Percentiles rank a stretch among this genome's conserved stretches.
These are phyloP conservation scores for Ostreobium quekettii DNA, from an alignment of 139 green algal genomes.

Conservation along the genomic window DNA sequence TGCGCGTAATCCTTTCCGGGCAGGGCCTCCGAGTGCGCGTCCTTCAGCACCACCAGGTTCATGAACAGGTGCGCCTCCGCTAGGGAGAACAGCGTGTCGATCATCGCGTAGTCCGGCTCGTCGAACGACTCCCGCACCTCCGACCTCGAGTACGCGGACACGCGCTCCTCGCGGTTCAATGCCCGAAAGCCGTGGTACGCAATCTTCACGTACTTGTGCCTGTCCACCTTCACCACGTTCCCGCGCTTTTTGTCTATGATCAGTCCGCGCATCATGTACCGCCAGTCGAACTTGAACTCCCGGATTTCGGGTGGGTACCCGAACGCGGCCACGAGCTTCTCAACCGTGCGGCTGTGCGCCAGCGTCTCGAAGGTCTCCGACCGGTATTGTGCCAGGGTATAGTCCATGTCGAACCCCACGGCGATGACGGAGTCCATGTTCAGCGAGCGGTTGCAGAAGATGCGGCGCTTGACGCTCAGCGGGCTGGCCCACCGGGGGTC, in stretches of 20 bases:
- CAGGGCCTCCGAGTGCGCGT: constrained; percentile 10
- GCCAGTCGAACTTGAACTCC: constrained; percentile 69
- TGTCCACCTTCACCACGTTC: constrained; percentile 82
- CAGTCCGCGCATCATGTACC: constrained; percentile 82
- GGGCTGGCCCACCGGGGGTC: constrained; percentile 24
- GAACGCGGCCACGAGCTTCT: constrained; percentile 72
- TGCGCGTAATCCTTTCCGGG: constrained; percentile 22
- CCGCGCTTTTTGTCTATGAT: constrained; percentile 84
- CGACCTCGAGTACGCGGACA: constrained; percentile 14
- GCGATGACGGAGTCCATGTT: constrained; percentile 84
- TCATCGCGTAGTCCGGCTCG: constrained; percentile 67
- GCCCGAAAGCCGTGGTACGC: constrained; percentile 87
- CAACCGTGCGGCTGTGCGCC: constrained; percentile 67
- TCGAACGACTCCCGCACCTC: constrained; percentile 46
- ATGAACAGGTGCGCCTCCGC: constrained; percentile 62
- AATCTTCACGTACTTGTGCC: constrained; percentile 98
- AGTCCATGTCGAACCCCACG: constrained; percentile 97
- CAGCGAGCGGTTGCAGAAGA: constrained; percentile 96
- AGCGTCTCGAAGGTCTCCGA: constrained; percentile 91
- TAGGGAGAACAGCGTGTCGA: constrained; percentile 95
- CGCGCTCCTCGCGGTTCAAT: constrained; percentile 57
- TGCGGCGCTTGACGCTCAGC: constrained; percentile 36
- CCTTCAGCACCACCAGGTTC: constrained; percentile 48
- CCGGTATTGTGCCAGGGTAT: constrained; percentile 80
- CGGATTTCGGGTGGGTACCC: constrained; percentile 65